Conservation (phyloP, 768 basidiomycete species). For the Lactifluus volemus region DNA sequence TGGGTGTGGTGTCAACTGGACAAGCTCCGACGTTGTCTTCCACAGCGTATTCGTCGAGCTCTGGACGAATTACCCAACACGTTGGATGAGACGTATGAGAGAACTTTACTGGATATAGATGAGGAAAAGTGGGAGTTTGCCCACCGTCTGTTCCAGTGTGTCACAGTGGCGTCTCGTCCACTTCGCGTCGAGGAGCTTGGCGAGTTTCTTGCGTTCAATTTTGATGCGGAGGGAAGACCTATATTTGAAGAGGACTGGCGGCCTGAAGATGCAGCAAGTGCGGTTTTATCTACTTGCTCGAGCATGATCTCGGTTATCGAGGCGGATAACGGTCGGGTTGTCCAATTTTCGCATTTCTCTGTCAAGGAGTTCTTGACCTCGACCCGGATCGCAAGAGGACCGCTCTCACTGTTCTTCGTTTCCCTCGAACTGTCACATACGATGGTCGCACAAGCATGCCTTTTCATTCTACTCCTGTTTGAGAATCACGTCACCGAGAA, state of each 20-base stretch:
- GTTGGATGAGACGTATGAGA: not conserved
- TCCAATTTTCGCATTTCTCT: not conserved
- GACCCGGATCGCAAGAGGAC: not conserved
- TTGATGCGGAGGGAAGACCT: not conserved
- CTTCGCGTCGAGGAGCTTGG: not conserved
- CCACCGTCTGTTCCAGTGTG: not conserved
- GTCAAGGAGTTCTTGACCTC: not conserved
- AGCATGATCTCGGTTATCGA: not conserved
- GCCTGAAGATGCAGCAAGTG: not conserved
- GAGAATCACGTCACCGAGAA: not conserved
- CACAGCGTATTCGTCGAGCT: not conserved
- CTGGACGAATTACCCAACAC: not conserved
- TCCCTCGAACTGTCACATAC: not conserved
- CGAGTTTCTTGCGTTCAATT: not conserved
- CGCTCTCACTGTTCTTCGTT: not conserved
- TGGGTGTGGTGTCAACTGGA: too few relatives aligned
- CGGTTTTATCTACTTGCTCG: not conserved
- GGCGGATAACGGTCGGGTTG: not conserved
- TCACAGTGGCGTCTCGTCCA: not conserved
- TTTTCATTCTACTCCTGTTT: not conserved
- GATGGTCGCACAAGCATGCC: not conserved
- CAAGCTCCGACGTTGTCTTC: too few relatives aligned
- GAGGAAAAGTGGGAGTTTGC: not conserved
- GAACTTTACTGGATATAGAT: not conserved
- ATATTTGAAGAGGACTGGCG: not conserved